Evolutionary conservation across 371 early-diverging fungal genomes (phyloP).

Genomic region (Rhizomucor miehei): DNA sequence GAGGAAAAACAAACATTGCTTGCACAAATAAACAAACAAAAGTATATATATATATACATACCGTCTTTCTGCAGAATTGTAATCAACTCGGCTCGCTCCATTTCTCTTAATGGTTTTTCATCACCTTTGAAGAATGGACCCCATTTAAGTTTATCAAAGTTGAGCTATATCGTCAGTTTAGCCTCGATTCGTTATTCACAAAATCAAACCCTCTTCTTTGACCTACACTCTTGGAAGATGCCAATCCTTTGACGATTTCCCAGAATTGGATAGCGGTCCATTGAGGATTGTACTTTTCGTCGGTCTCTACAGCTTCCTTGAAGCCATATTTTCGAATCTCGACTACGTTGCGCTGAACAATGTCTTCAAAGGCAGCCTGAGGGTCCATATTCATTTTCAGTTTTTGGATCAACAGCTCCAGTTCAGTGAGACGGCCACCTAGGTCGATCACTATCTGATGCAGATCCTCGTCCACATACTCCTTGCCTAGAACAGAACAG

Average conservation of each 20-base stretch:
- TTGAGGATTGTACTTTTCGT: slow-evolving; percentile 33
- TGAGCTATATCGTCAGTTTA: slow-evolving; percentile 27
- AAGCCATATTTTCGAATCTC: slow-evolving; percentile 87
- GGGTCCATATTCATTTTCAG: slow-evolving; percentile 72
- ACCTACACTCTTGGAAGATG: slow-evolving; percentile 54
- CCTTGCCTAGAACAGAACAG: slow-evolving; percentile 13
- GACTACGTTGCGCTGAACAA: slow-evolving; percentile 71
- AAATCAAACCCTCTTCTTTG: not conserved
- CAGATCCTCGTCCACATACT: slow-evolving; percentile 46
- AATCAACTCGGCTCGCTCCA: slow-evolving; percentile 88
- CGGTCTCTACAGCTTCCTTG: slow-evolving; percentile 58
- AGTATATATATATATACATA: slow-evolving; percentile 12
- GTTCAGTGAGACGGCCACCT: slow-evolving; percentile 89
- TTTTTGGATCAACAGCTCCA: slow-evolving; percentile 83
- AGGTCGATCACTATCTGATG: slow-evolving; percentile 60
- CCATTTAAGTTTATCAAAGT: slow-evolving; percentile 78
- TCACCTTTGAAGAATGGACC: slow-evolving; percentile 78
- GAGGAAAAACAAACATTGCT: no score
- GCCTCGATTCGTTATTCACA: not conserved
- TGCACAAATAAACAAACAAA: no score
- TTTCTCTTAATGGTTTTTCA: slow-evolving; percentile 71
- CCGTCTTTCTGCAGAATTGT: slow-evolving; percentile 71
- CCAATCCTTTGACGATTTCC: slow-evolving; percentile 64
- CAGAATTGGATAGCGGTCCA: slow-evolving; percentile 82
- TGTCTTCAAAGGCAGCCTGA: slow-evolving; percentile 75